These are phyloP conservation scores for Lactarius deliciosus DNA, from an alignment of 768 basidiomycete genomes.

Conservation along the genomic window DNA sequence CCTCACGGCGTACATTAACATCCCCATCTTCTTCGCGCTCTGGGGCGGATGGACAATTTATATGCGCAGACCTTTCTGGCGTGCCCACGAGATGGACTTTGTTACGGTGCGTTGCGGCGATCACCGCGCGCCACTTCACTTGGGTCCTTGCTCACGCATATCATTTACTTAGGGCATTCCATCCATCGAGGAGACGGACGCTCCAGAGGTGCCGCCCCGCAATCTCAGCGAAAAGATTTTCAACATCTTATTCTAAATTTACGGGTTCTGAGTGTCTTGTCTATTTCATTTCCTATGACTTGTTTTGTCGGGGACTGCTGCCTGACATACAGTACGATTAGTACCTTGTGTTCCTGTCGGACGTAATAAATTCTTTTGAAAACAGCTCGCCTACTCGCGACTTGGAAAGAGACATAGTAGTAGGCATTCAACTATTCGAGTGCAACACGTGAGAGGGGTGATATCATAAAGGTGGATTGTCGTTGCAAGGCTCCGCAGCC, in stretches of 20 bases:
- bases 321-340: background rate
- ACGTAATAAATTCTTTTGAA: background rate
- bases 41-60: constrained; percentile 47
- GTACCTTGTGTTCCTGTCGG: background rate
- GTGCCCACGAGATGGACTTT: constrained; percentile 66
- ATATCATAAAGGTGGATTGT: background rate
- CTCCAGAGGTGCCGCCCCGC: constrained; percentile 48
- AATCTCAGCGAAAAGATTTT: constrained; percentile 53
- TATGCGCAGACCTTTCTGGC: constrained; percentile 49
- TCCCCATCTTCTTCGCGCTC: constrained; percentile 47
- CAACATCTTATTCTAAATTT: constrained; percentile 48
- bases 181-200: constrained; percentile 65
- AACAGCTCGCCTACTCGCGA: background rate
- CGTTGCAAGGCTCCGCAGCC: background rate
- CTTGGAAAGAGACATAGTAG: background rate
- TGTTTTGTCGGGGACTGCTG: constrained; percentile 1
- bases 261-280: background rate
- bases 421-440: background rate
- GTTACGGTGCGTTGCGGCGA: constrained; percentile 49
- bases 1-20: constrained; percentile 44
- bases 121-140: background rate
- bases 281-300: background rate
- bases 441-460: background rate
- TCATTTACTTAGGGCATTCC: constrained; percentile 54
- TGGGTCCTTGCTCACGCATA: background rate